Evolutionary conservation across 768 basidiomycete species (phyloP).

Genomic region (Mycena alexandri): DNA sequence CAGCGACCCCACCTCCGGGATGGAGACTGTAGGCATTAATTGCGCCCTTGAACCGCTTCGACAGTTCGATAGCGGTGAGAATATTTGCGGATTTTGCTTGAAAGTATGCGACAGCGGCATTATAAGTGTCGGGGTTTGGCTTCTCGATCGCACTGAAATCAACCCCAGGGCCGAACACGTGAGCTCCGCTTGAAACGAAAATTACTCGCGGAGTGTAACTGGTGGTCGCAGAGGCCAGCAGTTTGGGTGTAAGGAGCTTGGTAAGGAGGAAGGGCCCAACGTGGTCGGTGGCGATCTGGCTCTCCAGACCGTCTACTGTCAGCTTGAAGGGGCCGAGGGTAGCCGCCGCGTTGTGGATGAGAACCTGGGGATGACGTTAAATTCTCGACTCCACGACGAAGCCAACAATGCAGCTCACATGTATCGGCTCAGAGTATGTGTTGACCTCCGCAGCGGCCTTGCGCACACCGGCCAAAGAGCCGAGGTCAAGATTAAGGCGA

Average conservation of each 20-base stretch:
- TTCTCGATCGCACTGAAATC: not conserved
- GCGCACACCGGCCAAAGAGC: constrained; percentile 11
- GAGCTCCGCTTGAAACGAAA: not conserved
- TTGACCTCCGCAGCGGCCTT: constrained; percentile 21
- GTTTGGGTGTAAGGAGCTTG: not conserved
- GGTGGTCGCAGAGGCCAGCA: not conserved
- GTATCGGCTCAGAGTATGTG: constrained; percentile 8
- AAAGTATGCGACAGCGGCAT: not conserved
- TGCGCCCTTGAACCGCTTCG: not conserved
- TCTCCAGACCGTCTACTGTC: not conserved
- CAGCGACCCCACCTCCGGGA: too few species aligned
- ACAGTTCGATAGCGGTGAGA: not conserved
- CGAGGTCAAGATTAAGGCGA: constrained; percentile 5
- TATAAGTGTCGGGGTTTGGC: not conserved
- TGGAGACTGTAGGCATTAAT: not conserved
- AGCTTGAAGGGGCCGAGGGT: not conserved
- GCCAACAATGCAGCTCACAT: not conserved
- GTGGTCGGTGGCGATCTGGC: constrained; percentile 1
- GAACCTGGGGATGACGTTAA: not conserved
- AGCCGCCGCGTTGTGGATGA: constrained; percentile 3
- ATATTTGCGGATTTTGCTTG: not conserved
- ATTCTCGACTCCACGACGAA: too few species aligned
- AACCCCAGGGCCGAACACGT: not conserved
- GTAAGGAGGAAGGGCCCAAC: not conserved
- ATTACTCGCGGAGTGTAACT: not conserved